Conservation (phyloP, 2,329 filamentous ascomycete species). For the Pezicula carpinea region DNA sequence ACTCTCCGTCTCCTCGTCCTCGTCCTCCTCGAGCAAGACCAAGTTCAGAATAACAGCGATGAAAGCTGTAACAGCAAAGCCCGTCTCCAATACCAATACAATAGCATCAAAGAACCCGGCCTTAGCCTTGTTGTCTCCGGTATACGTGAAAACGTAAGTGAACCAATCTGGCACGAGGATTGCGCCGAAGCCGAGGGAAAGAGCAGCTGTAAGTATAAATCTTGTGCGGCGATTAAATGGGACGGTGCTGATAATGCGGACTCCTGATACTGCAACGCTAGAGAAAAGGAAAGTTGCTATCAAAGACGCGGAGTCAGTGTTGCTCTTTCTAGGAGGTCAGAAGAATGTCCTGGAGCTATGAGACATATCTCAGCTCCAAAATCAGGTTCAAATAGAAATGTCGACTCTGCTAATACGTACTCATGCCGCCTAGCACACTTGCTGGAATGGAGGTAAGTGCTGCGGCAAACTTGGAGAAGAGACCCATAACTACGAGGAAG, state of each 20-base stretch:
- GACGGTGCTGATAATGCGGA: conserved; percentile 68
- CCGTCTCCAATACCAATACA: conserved; percentile 67
- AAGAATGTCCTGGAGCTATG: no score
- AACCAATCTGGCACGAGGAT: conserved; percentile 67
- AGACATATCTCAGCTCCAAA: no score
- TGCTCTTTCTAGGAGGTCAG: no score
- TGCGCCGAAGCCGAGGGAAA: conserved; percentile 69
- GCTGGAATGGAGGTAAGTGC: conserved; percentile 71
- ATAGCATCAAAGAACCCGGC: conserved; percentile 73
- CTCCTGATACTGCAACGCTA: conserved; percentile 71
- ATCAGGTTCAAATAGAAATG: no score
- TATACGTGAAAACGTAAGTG: conserved; percentile 66
- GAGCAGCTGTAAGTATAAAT: conserved; percentile 73
- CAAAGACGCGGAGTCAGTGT: no score
- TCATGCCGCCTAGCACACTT: conserved; percentile 65
- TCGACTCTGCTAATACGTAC: no score
- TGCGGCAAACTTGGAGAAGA: conserved; percentile 80
- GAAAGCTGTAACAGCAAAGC: conserved; percentile 70
- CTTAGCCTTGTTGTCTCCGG: conserved; percentile 61
- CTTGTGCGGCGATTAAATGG: conserved; percentile 75
- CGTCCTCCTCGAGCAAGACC: conserved; percentile 68
- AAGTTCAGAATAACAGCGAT: conserved; percentile 71
- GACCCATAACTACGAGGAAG: conserved; percentile 74
- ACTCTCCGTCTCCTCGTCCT: conserved; percentile 44
- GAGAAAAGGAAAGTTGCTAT: conserved; percentile 78